phyloP scores from a whole-genome alignment of 345 rosid genomes.

The Xanthoceras sorbifolium region DNA sequence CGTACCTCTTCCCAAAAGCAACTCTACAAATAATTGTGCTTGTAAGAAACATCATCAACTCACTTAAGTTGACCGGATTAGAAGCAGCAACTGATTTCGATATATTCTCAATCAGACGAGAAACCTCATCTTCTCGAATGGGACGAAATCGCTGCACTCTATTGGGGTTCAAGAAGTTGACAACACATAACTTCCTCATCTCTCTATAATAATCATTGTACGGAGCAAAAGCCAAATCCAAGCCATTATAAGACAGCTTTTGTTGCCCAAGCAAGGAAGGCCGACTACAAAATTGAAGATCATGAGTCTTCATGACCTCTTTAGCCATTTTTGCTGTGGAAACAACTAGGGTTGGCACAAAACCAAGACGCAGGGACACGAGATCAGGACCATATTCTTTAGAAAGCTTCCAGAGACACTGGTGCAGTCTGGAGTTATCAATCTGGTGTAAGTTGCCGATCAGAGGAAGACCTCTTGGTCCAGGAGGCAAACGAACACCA shows the following conservation, averaged over 20 bases:
- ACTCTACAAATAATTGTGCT: slow-evolving; percentile 26
- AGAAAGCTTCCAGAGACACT: slow-evolving; percentile 31
- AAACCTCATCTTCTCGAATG: slow-evolving; percentile 32
- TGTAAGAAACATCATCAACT: slow-evolving; percentile 15
- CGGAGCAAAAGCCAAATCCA: slow-evolving; percentile 34
- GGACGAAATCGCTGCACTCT: slow-evolving; percentile 22
- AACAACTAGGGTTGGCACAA: slow-evolving; percentile 20
- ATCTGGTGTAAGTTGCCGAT: slow-evolving; percentile 39
- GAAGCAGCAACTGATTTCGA: not conserved
- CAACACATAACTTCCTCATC: slow-evolving; percentile 28
- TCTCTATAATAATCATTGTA: slow-evolving; percentile 32
- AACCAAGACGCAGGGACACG: slow-evolving; percentile 33
- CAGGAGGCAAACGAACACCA: slow-evolving; percentile 28
- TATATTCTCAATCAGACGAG: slow-evolving; percentile 23
- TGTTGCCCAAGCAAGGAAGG: slow-evolving; percentile 16
- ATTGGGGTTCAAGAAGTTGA: slow-evolving; percentile 31
- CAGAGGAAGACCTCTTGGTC: slow-evolving; percentile 38
- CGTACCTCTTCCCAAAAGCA: slow-evolving; percentile 38
- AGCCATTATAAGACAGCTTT: slow-evolving; percentile 33
- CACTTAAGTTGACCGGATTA: slow-evolving; percentile 19
- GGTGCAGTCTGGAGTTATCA: slow-evolving; percentile 15
- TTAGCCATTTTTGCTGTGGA: slow-evolving; percentile 34
- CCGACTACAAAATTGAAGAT: slow-evolving; percentile 34
- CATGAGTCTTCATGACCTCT: slow-evolving; percentile 31
- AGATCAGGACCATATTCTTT: slow-evolving; percentile 30